Base-by-base conservation (phyloP, 352 stramenopile species). In the Aphanomyces cochlioides region DNA sequence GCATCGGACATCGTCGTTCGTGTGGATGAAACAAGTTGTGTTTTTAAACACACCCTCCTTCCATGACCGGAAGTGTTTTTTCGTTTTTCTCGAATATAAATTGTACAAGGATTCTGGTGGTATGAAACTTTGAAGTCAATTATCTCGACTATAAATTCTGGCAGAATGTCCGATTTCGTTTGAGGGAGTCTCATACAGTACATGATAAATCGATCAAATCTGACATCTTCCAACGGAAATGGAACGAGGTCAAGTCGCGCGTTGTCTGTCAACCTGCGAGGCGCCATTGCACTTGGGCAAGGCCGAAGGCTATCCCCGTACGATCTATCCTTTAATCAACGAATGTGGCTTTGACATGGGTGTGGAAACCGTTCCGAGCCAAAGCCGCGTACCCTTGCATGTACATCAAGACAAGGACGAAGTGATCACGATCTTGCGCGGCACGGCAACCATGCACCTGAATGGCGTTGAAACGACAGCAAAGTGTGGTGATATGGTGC, bases 281-380 rank as follows among this genome's bases (percentile, higher is more conserved):
- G 50, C n/a, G 50, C 50, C 50, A 34, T 36, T 59, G 50, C n/a
- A 19, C 10, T 34, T 59, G 7, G 50, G 50, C 50, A 36, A 19
- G 17, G 28, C 34, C 17, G 17, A 36, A 2, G 50, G 50, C 12
- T 59, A 8, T 34, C 50, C 50, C n/a, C 50, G 50, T 10, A 10
- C 12, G 4, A 36, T 59, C 3, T 59, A 15, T 34, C 50, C 50
- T n/a, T 34, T 59, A n/a, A 36, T 59, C 10, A 5, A 19, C 50
- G 50, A 59, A 59, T 19, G 17, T 34, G 50, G 50, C 50, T 59
- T 59, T 28, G 50, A 59, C 50, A 59, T 59, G 50, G 50, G 50
- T 36, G 17, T 59, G 17, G 50, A 59, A 36, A 59, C 50, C 4
- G 50, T 59, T 10, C 50, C 50, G 1, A 59, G 50, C 50, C 50